phyloP scores from a whole-genome alignment of 1,139 yeast species.

The Candida freyschussii region DNA sequence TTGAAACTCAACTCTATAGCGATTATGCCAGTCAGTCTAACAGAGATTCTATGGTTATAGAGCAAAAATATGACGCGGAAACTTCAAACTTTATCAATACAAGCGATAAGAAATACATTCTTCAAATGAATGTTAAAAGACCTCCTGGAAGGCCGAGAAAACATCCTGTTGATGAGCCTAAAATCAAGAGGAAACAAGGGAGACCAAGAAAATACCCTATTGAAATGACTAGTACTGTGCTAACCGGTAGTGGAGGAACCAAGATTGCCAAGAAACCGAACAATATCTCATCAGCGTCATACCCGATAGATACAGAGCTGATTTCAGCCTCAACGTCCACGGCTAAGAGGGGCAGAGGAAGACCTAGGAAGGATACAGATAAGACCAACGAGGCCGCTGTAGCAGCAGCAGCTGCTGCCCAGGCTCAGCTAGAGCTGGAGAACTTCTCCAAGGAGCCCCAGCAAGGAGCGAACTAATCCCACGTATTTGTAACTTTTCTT shows the following conservation, averaged over 20 bases:
- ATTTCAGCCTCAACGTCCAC: slow-evolving; percentile 3
- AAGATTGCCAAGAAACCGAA: slow-evolving; percentile 4
- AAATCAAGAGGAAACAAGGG: slow-evolving; percentile 27
- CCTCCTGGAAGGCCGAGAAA: slow-evolving; percentile 46
- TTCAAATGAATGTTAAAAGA: slow-evolving; percentile 22
- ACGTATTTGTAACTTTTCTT: too few relatives aligned
- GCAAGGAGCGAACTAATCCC: too few relatives aligned
- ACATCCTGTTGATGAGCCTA: slow-evolving; percentile 44
- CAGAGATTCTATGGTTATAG: slow-evolving; percentile 18
- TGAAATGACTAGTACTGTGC: slow-evolving; percentile 2
- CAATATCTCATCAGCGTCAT: slow-evolving; percentile 1
- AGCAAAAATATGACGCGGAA: slow-evolving; percentile 16
- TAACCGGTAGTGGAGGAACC: slow-evolving; percentile 3
- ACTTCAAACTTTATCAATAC: slow-evolving; percentile 3
- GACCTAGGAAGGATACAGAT: slow-evolving; percentile 13
- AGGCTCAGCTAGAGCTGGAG: too few relatives aligned
- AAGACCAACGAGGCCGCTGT: slow-evolving; percentile 11
- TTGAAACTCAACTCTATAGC: slow-evolving; percentile 9
- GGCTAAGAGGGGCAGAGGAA: slow-evolving; percentile 14
- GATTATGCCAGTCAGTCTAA: slow-evolving; percentile 7
- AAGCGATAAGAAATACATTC: slow-evolving; percentile 16
- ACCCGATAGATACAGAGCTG: slow-evolving; percentile 17
- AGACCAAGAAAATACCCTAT: slow-evolving; percentile 24
- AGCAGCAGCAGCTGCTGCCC: slow-evolving; percentile 15
- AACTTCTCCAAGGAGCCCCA: too few relatives aligned